Conservation (phyloP, 1,139 yeast species). For the Scheffersomyces quercinus region DNA sequence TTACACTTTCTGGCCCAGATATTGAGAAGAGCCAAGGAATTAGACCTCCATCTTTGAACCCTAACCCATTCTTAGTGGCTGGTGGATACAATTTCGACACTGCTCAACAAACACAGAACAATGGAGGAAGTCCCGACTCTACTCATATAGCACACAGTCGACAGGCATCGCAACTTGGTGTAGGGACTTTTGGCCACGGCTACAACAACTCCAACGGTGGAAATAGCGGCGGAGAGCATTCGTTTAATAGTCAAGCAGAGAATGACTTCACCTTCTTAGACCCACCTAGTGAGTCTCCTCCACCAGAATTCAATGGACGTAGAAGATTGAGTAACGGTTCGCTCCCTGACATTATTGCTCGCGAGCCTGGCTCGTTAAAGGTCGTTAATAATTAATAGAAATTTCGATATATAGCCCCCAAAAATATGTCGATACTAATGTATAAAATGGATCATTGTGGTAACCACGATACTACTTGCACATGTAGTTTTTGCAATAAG, state of each 20-base stretch:
- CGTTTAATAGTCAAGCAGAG: constrained; percentile 29
- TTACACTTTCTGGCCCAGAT: constrained; percentile 35
- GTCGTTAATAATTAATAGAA: constrained; percentile 40
- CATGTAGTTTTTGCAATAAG: too few relatives aligned
- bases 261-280: constrained; percentile 15
- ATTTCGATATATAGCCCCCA: too few relatives aligned
- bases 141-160: neutral
- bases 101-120: constrained; percentile 2
- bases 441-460: too few relatives aligned
- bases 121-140: constrained; percentile 3
- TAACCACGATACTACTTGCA: too few relatives aligned
- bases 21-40: constrained; percentile 16
- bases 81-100: constrained; percentile 15
- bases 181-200: constrained; percentile 2
- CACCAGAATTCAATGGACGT: constrained; percentile 36
- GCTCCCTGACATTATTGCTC: constrained; percentile 62
- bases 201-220: constrained; percentile 8
- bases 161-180: constrained; percentile 1
- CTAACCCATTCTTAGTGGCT: constrained; percentile 26
- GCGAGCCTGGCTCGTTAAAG: constrained; percentile 46
- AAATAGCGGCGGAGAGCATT: constrained; percentile 8
- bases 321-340: constrained; percentile 68
- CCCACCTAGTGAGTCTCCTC: constrained; percentile 11
- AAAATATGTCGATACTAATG: too few relatives aligned
- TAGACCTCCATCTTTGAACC: constrained; percentile 13